Conservation (phyloP, 2,329 filamentous ascomycete genomes). For the Ascochyta koolunga region DNA sequence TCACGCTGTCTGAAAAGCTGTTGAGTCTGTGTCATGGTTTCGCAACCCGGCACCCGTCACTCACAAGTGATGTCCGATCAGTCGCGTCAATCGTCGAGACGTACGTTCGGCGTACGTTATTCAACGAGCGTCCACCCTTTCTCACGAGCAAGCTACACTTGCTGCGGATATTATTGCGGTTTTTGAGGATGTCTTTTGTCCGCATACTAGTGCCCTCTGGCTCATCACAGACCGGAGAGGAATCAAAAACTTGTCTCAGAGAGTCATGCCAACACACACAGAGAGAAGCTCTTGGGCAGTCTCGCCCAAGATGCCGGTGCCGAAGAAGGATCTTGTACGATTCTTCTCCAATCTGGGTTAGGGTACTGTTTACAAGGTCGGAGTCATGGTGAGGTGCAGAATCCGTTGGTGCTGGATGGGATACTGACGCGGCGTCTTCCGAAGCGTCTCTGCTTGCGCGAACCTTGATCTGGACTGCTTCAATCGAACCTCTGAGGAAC, state of each 20-base stretch:
- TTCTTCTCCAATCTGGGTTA: conserved; percentile 34
- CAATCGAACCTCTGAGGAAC: conserved; percentile 21
- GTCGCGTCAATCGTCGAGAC: conserved; percentile 71
- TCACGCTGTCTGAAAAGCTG: conserved; percentile 45
- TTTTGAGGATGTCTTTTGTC: conserved; percentile 98
- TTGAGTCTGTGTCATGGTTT: conserved; percentile 59
- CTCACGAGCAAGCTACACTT: conserved; percentile 31
- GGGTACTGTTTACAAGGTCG: conserved; percentile 28
- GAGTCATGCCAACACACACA: conserved; percentile 80
- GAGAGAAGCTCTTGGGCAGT: conserved; percentile 62
- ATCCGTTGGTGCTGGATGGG: neutral
- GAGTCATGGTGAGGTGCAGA: conserved; percentile 14
- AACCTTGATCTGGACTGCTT: conserved; percentile 10
- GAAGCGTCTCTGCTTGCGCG: conserved; percentile 19
- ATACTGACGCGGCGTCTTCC: conserved; percentile 20
- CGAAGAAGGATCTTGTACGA: conserved; percentile 20
- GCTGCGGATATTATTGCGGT: conserved; percentile 64
- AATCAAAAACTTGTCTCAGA: conserved; percentile 95
- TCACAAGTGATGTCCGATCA: conserved; percentile 61
- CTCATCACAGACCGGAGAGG: conserved; percentile 64
- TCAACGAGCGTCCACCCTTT: conserved; percentile 63
- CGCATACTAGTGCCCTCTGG: conserved; percentile 71
- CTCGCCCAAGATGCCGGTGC: conserved; percentile 22
- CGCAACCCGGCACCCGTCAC: conserved; percentile 55
- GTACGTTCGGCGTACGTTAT: conserved; percentile 57